phyloP scores from a whole-genome alignment of 177 flowering plant species.

The Vitis hybrid region DNA sequence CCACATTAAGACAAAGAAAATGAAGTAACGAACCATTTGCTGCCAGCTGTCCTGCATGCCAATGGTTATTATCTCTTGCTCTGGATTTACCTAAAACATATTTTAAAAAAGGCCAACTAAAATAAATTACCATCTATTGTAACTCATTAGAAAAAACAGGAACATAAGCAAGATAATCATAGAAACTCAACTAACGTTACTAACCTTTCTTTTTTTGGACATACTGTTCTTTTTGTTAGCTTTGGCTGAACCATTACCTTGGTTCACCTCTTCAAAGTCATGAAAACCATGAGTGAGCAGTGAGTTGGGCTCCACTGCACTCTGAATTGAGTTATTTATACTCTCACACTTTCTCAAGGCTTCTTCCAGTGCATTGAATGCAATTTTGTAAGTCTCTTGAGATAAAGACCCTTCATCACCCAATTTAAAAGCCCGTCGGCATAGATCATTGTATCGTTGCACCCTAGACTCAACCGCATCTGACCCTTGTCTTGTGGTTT shows the following conservation, averaged over 20 bases:
- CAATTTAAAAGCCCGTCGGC: constrained; percentile 24
- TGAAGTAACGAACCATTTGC: constrained; percentile 19
- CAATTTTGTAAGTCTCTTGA: constrained; percentile 30
- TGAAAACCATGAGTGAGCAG: constrained; percentile 8
- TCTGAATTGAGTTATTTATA: constrained; percentile 22
- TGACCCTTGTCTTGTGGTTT: constrained; percentile 1
- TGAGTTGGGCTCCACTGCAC: constrained; percentile 3
- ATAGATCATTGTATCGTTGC: constrained; percentile 28
- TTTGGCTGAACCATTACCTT: constrained; percentile 10
- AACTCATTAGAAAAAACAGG: neutral
- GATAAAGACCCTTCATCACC: constrained; percentile 40
- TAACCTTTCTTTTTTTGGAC: constrained; percentile 22
- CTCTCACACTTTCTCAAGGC: constrained; percentile 32
- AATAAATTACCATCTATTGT: neutral
- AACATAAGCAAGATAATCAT: neutral
- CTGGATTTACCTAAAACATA: constrained; percentile 16
- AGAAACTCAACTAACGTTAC: constrained; percentile 16
- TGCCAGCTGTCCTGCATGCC: constrained; percentile 26
- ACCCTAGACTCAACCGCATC: constrained; percentile 18
- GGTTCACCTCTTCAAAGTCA: constrained; percentile 14
- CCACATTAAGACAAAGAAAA: neutral
- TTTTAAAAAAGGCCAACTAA: constrained; percentile 1
- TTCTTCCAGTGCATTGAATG: constrained; percentile 27
- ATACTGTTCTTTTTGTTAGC: constrained; percentile 6
- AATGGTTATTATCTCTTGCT: constrained; percentile 16